Evolutionary conservation across 805 yeast species (phyloP).

Genomic region (Deakozyma indianensis): DNA sequence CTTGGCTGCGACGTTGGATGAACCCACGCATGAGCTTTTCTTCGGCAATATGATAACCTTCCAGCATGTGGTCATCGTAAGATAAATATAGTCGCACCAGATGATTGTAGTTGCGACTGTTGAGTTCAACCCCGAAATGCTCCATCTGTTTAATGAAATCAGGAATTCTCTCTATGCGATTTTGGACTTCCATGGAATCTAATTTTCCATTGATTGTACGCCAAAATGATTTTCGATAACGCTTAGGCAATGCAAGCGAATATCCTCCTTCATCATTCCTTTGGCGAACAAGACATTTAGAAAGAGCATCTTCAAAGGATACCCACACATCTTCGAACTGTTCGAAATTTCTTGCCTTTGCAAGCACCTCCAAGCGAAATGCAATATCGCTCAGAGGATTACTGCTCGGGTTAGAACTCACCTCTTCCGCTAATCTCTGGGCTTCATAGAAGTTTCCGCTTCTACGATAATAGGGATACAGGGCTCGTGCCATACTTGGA

Average conservation of each 20-base stretch:
- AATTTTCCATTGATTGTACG: not conserved
- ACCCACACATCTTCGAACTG: not conserved
- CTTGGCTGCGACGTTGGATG: not conserved
- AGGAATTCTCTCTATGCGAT: not conserved
- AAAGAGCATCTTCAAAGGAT: not conserved
- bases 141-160: not conserved
- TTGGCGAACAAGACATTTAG: not conserved
- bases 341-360: not conserved
- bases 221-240: not conserved
- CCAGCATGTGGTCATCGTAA: not conserved
- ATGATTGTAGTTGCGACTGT: not conserved
- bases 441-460: not conserved
- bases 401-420: not conserved
- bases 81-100: not conserved
- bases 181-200: not conserved
- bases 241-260: not conserved
- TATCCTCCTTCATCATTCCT: not conserved
- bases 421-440: not conserved
- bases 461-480: not conserved
- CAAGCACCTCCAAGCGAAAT: not conserved
- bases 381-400: not conserved
- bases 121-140: not conserved
- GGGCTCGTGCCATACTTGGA: conserved; percentile 5
- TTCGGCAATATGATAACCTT: not conserved
- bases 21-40: not conserved